Conservation (phyloP, 768 basidiomycete species). For the Phylloporus arenicola region DNA sequence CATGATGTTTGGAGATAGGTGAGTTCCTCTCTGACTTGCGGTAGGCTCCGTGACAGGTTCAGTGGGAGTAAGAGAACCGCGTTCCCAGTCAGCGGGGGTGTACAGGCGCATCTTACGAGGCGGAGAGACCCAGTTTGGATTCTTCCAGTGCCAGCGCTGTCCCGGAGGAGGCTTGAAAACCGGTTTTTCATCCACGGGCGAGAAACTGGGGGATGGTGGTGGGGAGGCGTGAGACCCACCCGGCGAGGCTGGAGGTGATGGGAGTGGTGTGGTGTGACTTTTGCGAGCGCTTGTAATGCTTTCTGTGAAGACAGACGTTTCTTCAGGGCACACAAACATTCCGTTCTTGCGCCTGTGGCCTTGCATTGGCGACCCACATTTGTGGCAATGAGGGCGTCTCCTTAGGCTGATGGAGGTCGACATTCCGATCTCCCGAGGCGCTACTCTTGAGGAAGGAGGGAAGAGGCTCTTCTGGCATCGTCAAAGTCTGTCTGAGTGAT, state of each 20-base stretch:
- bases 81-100: conserved; percentile 20
- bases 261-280: conserved; percentile 21
- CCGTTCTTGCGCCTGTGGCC: conserved; percentile 31
- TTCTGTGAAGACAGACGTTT: conserved; percentile 12
- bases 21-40: background rate
- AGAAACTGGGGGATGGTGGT: conserved; percentile 10
- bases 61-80: conserved; percentile 26
- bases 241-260: conserved; percentile 27
- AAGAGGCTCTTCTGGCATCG: background rate
- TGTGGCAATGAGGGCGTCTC: conserved; percentile 33
- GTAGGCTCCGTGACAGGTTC: conserved; percentile 25
- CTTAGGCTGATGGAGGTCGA: conserved; percentile 26
- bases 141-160: conserved; percentile 30
- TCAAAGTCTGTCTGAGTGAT: conserved; percentile 1
- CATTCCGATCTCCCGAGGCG: conserved; percentile 12
- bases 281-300: conserved; percentile 8
- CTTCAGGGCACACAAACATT: conserved; percentile 25
- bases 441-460: conserved; percentile 1
- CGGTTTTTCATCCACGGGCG: conserved; percentile 13
- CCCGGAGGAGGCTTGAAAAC: conserved; percentile 28
- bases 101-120: conserved; percentile 24
- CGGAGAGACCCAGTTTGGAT: conserved; percentile 32
- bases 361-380: conserved; percentile 29
- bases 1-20: background rate
- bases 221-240: conserved; percentile 17